Evolutionary conservation across 148 eudicot genomes (phyloP).

Genomic region (Rheum nobile): DNA sequence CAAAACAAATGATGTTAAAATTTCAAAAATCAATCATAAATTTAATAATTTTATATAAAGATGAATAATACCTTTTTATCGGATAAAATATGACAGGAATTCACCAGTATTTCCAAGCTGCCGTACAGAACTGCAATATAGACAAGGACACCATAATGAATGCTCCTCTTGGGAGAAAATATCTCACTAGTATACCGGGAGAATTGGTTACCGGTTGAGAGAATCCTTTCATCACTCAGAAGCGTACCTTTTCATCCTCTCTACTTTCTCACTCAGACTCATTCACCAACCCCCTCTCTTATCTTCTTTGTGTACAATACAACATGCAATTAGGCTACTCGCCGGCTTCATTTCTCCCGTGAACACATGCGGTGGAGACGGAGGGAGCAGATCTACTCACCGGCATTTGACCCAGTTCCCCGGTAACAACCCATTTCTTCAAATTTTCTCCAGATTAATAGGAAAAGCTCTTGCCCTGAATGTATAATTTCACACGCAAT

Average conservation of each 20-base stretch:
- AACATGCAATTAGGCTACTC: not conserved
- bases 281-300: not conserved
- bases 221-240: not conserved
- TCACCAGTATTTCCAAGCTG: not conserved
- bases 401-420: not conserved
- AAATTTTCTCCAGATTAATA: not conserved
- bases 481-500: not conserved
- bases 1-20: too few relatives aligned
- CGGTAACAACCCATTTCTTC: not conserved
- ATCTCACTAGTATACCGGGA: not conserved
- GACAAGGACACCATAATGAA: not conserved
- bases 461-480: not conserved
- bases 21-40: too few relatives aligned
- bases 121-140: not conserved
- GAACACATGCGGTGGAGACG: not conserved
- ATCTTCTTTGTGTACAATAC: not conserved
- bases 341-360: not conserved
- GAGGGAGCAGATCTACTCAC: not conserved
- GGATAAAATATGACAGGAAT: not conserved
- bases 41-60: too few relatives aligned
- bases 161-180: not conserved
- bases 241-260: not conserved
- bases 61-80: not conserved
- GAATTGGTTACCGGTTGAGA: not conserved
- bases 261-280: not conserved